Conservation (phyloP, 208 protist genomes). For the Crithidia brevicula region DNA sequence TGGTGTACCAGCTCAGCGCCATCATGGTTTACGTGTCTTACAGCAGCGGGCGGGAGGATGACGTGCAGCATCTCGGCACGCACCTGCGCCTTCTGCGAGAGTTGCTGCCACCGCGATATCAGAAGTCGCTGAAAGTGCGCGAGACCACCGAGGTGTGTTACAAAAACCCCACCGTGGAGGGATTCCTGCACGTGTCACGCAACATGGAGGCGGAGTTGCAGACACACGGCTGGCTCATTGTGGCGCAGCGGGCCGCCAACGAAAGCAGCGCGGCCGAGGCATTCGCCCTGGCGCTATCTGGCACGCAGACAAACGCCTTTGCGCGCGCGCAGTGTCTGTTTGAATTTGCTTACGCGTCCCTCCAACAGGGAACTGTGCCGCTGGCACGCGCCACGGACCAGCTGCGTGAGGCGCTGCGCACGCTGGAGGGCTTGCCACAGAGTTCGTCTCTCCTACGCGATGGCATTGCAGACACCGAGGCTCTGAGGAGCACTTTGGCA, state of each 20-base stretch:
- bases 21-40: constrained; percentile 25
- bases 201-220: constrained; percentile 65
- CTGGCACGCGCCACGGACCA: constrained; percentile 12
- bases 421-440: constrained; percentile 25
- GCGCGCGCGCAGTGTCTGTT: constrained; percentile 54
- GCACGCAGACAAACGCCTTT: constrained; percentile 38
- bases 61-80: constrained; percentile 26
- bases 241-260: constrained; percentile 44
- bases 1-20: constrained; percentile 32
- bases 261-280: constrained; percentile 37
- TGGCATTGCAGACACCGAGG: neutral
- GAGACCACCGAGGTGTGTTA: constrained; percentile 65
- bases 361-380: constrained; percentile 8
- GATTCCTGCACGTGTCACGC: constrained; percentile 43
- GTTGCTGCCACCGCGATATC: constrained; percentile 60
- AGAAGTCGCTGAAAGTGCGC: constrained; percentile 48
- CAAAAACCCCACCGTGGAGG: constrained; percentile 38
- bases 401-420: constrained; percentile 29
- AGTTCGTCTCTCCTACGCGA: constrained; percentile 14
- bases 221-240: constrained; percentile 66
- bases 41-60: constrained; percentile 17
- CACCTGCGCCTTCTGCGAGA: constrained; percentile 47
- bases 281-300: constrained; percentile 51
- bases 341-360: constrained; percentile 30
- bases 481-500: constrained; percentile 7